Percentiles rank a stretch among this genome's conserved stretches.
Conservation (phyloP, 495 filamentous ascomycete species). For the Pseudevernia furfuracea region DNA sequence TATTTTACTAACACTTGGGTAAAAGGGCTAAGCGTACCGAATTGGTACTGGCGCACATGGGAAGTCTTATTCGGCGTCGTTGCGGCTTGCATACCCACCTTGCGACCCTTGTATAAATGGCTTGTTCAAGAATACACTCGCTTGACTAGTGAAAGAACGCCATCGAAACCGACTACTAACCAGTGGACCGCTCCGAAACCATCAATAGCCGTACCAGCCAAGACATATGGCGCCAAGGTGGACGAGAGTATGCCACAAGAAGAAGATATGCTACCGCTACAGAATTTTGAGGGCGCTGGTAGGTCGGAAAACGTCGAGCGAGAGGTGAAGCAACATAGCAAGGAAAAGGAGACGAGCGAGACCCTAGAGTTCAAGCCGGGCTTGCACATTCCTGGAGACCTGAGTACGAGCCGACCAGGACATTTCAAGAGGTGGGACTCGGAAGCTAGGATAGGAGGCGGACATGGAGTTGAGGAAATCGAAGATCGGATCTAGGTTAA, state of each 20-base stretch:
- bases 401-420: constrained; percentile 6
- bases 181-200: constrained; percentile 7
- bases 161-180: background rate
- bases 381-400: constrained; percentile 13
- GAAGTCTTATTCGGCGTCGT: constrained; percentile 21
- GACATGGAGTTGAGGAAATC: background rate
- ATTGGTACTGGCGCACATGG: constrained; percentile 23
- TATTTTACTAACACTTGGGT: background rate
- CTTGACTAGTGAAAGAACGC: background rate
- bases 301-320: background rate
- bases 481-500: constrained; percentile 5
- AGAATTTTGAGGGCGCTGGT: background rate
- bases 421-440: constrained; percentile 9
- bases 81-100: constrained; percentile 20
- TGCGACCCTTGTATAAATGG: constrained; percentile 17
- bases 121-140: constrained; percentile 7
- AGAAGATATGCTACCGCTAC: constrained; percentile 6
- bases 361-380: background rate
- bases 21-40: constrained; percentile 11
- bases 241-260: background rate
- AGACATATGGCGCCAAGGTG: background rate
- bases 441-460: constrained; percentile 4
- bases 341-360: background rate
- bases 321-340: background rate
- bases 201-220: background rate